Conservation (phyloP, 495 filamentous ascomycete species). For the Aspergillus nidulans region DNA sequence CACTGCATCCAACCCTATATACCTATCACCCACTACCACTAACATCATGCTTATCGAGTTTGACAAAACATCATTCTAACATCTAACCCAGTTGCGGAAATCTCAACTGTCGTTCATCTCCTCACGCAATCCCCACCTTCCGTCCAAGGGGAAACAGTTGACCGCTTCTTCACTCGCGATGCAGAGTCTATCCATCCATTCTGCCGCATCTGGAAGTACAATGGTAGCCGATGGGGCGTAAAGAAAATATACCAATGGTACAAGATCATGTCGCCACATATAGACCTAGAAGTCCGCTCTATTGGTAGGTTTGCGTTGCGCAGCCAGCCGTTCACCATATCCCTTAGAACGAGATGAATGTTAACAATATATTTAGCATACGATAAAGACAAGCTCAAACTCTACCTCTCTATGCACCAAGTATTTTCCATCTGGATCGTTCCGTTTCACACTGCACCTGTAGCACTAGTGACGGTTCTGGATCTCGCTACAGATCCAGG, state of each 20-base stretch:
- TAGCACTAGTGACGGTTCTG: constrained; percentile 70
- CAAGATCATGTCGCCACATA: constrained; percentile 73
- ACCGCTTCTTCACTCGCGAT: constrained; percentile 64
- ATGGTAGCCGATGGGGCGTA: constrained; percentile 56
- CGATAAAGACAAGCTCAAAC: constrained; percentile 56
- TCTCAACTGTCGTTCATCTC: constrained; percentile 57
- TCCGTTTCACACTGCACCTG: constrained; percentile 64
- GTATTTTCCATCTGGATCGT: constrained; percentile 73
- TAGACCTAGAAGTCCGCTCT: constrained; percentile 63
- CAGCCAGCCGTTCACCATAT: not conserved
- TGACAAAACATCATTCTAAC: not conserved
- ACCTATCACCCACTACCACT: too few species aligned
- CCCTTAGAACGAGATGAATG: not conserved
- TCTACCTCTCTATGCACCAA: constrained; percentile 69
- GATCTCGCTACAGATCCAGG: constrained; percentile 40
- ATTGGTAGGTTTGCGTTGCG: constrained; percentile 44
- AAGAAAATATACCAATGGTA: constrained; percentile 79
- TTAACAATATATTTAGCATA: constrained; percentile 46
- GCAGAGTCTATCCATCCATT: constrained; percentile 78
- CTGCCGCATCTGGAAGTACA: constrained; percentile 61
- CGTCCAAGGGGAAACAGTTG: constrained; percentile 57
- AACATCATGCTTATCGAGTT: too few species aligned
- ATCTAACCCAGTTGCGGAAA: constrained; percentile 42
- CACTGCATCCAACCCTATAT: too few species aligned
- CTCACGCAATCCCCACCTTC: constrained; percentile 62